A percentile compares a stretch with the other conserved stretches of the same genome.
Evolutionary conservation across 768 basidiomycete genomes (phyloP).

Genomic region (Suillus discolor): DNA sequence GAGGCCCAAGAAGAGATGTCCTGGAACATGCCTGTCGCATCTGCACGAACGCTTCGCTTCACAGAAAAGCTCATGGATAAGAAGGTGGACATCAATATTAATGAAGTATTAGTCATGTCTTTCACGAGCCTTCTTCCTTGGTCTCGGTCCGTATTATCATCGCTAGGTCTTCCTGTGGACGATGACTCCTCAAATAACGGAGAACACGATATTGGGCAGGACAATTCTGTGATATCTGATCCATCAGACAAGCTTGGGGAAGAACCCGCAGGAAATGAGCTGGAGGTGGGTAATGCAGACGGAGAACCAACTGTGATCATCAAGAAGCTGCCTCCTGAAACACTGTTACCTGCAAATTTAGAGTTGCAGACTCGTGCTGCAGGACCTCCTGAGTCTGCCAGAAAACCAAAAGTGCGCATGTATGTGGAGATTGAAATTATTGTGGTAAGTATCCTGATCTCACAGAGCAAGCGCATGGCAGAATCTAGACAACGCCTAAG

Average conservation of each 20-base stretch:
- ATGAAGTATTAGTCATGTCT: constrained; percentile 47
- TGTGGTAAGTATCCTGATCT: constrained; percentile 49
- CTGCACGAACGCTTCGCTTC: constrained; percentile 62
- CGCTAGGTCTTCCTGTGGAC: constrained; percentile 14
- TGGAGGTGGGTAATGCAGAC: constrained; percentile 25
- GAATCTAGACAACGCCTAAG: too few relatives aligned
- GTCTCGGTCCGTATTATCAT: constrained; percentile 32
- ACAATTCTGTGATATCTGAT: not conserved
- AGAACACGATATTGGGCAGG: not conserved
- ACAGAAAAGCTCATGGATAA: constrained; percentile 66
- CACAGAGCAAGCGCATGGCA: too few relatives aligned
- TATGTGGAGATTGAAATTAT: constrained; percentile 67
- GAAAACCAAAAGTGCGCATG: constrained; percentile 47
- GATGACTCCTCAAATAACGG: not conserved
- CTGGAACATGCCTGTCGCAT: constrained; percentile 60
- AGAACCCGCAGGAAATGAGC: not conserved
- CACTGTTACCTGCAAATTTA: constrained; percentile 9
- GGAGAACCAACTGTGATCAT: constrained; percentile 35
- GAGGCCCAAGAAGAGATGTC: constrained; percentile 57
- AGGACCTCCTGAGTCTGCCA: constrained; percentile 20
- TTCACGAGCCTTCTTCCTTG: constrained; percentile 48
- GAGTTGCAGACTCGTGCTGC: not conserved
- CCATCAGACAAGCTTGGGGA: not conserved
- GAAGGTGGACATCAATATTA: constrained; percentile 56
- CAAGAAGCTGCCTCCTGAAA: constrained; percentile 19